Base-by-base conservation (phyloP, 2,329 filamentous ascomycete species). In the Parascedosporium putredinis region DNA sequence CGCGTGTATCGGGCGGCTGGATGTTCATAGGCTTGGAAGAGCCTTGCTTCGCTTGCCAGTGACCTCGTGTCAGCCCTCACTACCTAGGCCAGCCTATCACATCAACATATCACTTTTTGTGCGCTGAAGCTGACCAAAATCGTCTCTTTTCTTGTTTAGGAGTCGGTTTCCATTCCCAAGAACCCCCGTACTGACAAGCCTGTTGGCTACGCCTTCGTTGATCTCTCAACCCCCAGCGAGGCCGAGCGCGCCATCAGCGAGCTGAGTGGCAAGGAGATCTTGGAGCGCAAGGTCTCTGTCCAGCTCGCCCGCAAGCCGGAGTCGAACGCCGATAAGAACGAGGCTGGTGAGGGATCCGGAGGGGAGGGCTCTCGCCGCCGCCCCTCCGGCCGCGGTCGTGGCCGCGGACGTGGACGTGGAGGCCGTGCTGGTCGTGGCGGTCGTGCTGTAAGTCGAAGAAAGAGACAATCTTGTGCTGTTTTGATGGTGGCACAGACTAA, bases 131-230 rank as follows among this genome's bases (percentile, higher is more conserved):
- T n/a, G n/a, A 31, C 6, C 27, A 31, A 7, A 12, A 12, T 6
- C 27, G 49, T 45, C 38, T 25, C 27, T 24, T 51, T n/a, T 36
- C 34, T 44, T 51, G 58, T 52, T 64, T 97, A 93, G 72, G 93
- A 98, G 79, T 95, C 88, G 70, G 91, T 91, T 70, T 97, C 93
- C 61, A 98, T 98, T 72, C 93, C 93, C 60, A 95, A 94, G 81
- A 97, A 98, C 79, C 93, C 93, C 67, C 91, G 93, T 71, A 98
- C 91, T 72, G 91, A 89, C 72, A 91, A 93, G 67, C 91, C 93
- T 57, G 93, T 98, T 68, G 93, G 93, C 66, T 98, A 97, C 71
- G 93, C 93, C 66, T 98, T 98, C 68, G 93, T 98, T 68, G 93
- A 97, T 67, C 86, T 98, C 58, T 94, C 88, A 55, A 96, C 91